A percentile compares a stretch with the other conserved stretches of the same genome.
Conservation (phyloP, 805 yeast species). For the Groenewaldozyma salmanticensis region DNA sequence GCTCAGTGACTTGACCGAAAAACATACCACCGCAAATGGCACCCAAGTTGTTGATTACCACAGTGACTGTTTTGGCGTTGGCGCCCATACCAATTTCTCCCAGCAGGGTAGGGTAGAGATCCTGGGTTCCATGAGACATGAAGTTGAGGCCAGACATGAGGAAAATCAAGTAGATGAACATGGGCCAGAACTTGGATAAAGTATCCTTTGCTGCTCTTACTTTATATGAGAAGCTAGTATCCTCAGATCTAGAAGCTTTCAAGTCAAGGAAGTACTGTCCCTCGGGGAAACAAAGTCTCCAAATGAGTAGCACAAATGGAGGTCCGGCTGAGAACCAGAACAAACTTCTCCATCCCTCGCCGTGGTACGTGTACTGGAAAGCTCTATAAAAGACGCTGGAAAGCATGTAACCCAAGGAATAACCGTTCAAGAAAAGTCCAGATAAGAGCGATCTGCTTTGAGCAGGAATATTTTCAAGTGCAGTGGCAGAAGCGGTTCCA, state of each 20-base stretch:
- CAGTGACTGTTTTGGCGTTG: slow-evolving; percentile 46
- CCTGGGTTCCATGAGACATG: slow-evolving; percentile 66
- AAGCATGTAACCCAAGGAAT: slow-evolving; percentile 57
- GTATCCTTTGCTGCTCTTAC: slow-evolving; percentile 17
- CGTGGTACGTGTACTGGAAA: slow-evolving; percentile 37
- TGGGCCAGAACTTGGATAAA: slow-evolving; percentile 46
- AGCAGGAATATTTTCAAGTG: slow-evolving; percentile 53
- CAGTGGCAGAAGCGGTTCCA: slow-evolving; percentile 55
- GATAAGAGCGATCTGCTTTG: slow-evolving; percentile 51
- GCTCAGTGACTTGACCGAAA: slow-evolving; percentile 47
- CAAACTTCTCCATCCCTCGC: slow-evolving; percentile 55
- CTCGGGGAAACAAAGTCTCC: slow-evolving; percentile 54
- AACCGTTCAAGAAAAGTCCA: slow-evolving; percentile 73
- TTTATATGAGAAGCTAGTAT: neutral
- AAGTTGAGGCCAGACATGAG: slow-evolving; percentile 62
- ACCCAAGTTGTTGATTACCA: slow-evolving; percentile 54
- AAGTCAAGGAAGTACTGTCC: slow-evolving; percentile 37
- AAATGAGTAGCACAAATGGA: slow-evolving; percentile 44
- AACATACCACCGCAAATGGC: slow-evolving; percentile 55
- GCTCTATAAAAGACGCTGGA: slow-evolving; percentile 58
- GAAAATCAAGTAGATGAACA: slow-evolving; percentile 45
- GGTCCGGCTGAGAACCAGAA: slow-evolving; percentile 68
- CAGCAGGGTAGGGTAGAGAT: slow-evolving; percentile 56
- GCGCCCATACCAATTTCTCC: slow-evolving; percentile 38
- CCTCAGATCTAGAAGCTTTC: slow-evolving; percentile 13